These are phyloP conservation scores for Trichocomaceae sp. DNA, from an alignment of 2,329 filamentous ascomycete species.

Conservation along the genomic window DNA sequence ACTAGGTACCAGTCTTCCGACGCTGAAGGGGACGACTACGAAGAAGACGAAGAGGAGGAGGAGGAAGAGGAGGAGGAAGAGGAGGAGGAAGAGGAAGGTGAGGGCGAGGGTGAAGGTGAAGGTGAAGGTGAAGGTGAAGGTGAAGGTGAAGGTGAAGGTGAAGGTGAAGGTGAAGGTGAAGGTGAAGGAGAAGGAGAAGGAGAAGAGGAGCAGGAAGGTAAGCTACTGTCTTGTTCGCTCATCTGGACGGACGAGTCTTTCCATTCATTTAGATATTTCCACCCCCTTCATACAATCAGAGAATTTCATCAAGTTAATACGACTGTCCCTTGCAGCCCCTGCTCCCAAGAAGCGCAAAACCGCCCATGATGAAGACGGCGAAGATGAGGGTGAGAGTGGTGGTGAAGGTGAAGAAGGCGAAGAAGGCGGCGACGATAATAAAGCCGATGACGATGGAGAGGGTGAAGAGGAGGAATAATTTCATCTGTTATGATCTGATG, in stretches of 20 bases:
- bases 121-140: conserved; percentile 21
- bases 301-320: neutral
- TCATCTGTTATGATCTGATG: neutral
- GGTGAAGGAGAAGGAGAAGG: conserved; percentile 16
- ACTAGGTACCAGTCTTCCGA: conserved; percentile 15
- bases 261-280: neutral
- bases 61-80: conserved; percentile 12
- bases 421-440: conserved; percentile 22
- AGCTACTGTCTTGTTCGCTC: neutral
- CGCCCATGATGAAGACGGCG: conserved; percentile 28
- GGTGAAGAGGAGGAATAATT: conserved; percentile 17
- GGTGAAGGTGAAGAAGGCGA: conserved; percentile 25
- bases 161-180: conserved; percentile 22
- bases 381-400: conserved; percentile 37
- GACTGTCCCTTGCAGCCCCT: conserved; percentile 1
- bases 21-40: conserved; percentile 40
- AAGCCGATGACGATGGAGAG: conserved; percentile 13
- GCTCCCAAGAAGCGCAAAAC: conserved; percentile 17
- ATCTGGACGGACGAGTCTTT: neutral
- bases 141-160: conserved; percentile 19
- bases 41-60: conserved; percentile 28
- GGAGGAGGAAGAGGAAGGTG: conserved; percentile 11
- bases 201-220: conserved; percentile 30
- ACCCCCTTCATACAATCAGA: neutral
- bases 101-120: conserved; percentile 22